Evolutionary conservation across 345 rosid species (phyloP).

Genomic region (Mallotus nudiflorus): DNA sequence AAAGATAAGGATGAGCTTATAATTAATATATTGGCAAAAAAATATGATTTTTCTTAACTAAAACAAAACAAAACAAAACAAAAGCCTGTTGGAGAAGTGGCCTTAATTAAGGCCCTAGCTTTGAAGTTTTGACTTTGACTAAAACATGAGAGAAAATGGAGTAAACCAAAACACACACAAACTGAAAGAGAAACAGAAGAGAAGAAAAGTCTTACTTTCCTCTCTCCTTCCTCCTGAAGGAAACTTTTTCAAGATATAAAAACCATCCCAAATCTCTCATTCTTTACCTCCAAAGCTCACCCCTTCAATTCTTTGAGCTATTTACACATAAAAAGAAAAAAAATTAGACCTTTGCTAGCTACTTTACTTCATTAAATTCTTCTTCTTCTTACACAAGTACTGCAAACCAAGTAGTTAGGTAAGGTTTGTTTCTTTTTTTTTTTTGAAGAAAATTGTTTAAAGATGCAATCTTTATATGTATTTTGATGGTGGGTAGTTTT

Average conservation of each 20-base stretch:
- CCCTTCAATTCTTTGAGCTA: background rate
- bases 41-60: too few species aligned
- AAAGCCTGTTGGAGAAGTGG: constrained; percentile 3
- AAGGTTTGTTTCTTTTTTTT: background rate
- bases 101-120: constrained; percentile 9
- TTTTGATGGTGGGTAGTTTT: background rate
- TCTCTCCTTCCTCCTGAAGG: constrained; percentile 47
- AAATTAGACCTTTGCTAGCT: too few species aligned
- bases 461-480: background rate
- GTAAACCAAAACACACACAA: background rate
- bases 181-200: constrained; percentile 6
- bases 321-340: background rate
- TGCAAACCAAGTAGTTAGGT: constrained; percentile 27
- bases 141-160: background rate
- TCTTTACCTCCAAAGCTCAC: constrained; percentile 9
- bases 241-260: constrained; percentile 23
- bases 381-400: background rate
- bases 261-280: constrained; percentile 16
- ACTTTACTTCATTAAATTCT: too few species aligned
- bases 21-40: too few species aligned
- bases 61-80: background rate
- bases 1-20: too few species aligned
- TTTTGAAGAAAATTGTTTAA: background rate
- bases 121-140: constrained; percentile 71
- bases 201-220: constrained; percentile 74